These are phyloP conservation scores for Wallacemonas sp. DNA, from an alignment of 208 protist genomes.

Conservation along the genomic window DNA sequence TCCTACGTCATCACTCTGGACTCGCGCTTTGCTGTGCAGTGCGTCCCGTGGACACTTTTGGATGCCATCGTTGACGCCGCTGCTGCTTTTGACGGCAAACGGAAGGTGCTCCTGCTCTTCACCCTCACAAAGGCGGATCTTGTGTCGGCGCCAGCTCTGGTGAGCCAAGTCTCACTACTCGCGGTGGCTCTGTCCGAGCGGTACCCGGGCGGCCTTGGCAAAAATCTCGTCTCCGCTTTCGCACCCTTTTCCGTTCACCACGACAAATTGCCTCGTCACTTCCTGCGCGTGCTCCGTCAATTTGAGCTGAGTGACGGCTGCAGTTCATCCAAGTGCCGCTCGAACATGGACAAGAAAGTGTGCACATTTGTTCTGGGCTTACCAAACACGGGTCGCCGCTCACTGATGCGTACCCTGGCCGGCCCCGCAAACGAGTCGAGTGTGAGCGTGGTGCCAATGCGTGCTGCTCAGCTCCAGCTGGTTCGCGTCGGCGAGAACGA, in stretches of 20 bases:
- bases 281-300: constrained; percentile 68
- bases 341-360: constrained; percentile 79
- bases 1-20: constrained; percentile 84
- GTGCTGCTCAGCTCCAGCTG: constrained; percentile 76
- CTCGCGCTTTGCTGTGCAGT: constrained; percentile 79
- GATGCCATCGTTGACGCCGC: constrained; percentile 77
- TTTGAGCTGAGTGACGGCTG: constrained; percentile 65
- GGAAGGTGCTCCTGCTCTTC: constrained; percentile 79
- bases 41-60: constrained; percentile 76
- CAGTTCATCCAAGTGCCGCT: constrained; percentile 37
- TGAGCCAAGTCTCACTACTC: constrained; percentile 78
- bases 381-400: constrained; percentile 76
- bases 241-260: constrained; percentile 65
- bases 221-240: constrained; percentile 49
- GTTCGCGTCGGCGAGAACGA: constrained; percentile 34
- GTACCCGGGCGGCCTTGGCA: constrained; percentile 31
- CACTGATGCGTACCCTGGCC: constrained; percentile 62
- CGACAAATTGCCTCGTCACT: constrained; percentile 53
- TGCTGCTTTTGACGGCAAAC: constrained; percentile 43
- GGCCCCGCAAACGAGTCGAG: constrained; percentile 41
- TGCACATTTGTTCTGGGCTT: constrained; percentile 81
- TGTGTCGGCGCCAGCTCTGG: constrained; percentile 66
- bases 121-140: constrained; percentile 81
- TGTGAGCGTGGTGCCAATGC: constrained; percentile 73
- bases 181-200: constrained; percentile 52